Base-by-base conservation (phyloP, 768 basidiomycete genomes). In the Lepiota brunneoincarnata region DNA sequence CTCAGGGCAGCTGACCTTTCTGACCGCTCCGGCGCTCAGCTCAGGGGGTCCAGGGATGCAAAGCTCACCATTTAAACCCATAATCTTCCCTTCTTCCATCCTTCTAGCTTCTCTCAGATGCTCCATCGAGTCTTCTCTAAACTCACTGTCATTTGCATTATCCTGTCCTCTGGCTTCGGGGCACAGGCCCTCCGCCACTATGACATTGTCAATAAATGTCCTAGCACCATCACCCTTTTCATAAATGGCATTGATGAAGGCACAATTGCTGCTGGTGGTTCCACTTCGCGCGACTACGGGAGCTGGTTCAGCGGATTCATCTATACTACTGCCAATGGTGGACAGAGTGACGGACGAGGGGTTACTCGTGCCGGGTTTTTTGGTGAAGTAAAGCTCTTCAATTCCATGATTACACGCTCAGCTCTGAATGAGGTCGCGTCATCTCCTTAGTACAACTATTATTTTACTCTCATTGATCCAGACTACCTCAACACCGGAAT, bases 391-490 rank as follows among this genome's bases (percentile, higher is more conserved):
- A 2, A 24, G 47, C 37, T 17, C 34, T 10, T 6, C 10, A 3
- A 21, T 23, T 20, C 6, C 3, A 15, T 17, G 31, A 38, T n/a
- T 38, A 17, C 24, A 35, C 35, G 17, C 28, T 37, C 28, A 36
- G 5, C n/a, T 17, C 38, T 51, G 9, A 41, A 12, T 11, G 11
- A 14, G 15, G 1, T 34, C n/a, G 31, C 10, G 1, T 18, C 18
- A 14, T 20, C 26, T 15, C 31, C 4, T 2, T 47, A 67, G 67
- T 47, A 54, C 10, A 58, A 58, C 10, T 67, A 64, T 49, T 72
- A 70, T 45, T 72, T 67, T 40, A 59, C 69, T 11, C 59, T 67
- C 34, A 58, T 61, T 31, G 69, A 72, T 46, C 58, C 57, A 3
- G 46, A 34, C 10, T 26, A 61, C 49, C 59, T 68, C 58, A 71